Conservation (phyloP, 306 rosid genomes). For the Parietaria judaica region DNA sequence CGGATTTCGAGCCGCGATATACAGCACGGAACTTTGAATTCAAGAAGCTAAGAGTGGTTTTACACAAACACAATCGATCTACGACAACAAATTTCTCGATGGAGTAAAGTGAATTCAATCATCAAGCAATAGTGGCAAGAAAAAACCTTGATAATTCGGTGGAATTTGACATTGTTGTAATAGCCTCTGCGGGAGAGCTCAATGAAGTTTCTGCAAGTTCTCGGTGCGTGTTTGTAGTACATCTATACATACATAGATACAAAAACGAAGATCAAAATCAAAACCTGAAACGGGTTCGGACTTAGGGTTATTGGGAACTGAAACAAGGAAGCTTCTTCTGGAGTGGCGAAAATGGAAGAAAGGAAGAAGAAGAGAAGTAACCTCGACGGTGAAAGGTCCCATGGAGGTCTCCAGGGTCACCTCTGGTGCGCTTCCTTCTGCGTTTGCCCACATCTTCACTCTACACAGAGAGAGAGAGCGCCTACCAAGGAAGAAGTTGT, state of each 20-base stretch:
- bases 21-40: too few species aligned
- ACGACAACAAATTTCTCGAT: too few species aligned
- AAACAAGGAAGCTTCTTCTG: not conserved
- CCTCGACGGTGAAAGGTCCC: constrained; percentile 92
- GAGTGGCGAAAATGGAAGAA: not conserved
- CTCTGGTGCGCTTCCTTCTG: constrained; percentile 91
- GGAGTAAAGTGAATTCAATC: not conserved
- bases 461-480: not conserved
- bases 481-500: too few species aligned
- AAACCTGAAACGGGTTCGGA: not conserved
- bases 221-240: constrained; percentile 87
- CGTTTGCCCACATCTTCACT: constrained; percentile 75
- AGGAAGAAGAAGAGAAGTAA: constrained; percentile 14
- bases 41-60: too few species aligned
- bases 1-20: too few species aligned
- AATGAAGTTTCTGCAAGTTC: constrained; percentile 91
- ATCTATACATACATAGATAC: constrained; percentile 26
- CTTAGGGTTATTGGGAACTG: not conserved
- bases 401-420: constrained; percentile 90
- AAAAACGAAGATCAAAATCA: not conserved
- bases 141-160: constrained; percentile 87
- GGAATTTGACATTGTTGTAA: constrained; percentile 87
- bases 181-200: constrained; percentile 93
- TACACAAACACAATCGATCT: too few species aligned
- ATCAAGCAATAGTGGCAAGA: too few species aligned